Evolutionary conservation across 2,329 filamentous ascomycete genomes (phyloP).

Genomic region (Lasiodiplodia gonubiensis): DNA sequence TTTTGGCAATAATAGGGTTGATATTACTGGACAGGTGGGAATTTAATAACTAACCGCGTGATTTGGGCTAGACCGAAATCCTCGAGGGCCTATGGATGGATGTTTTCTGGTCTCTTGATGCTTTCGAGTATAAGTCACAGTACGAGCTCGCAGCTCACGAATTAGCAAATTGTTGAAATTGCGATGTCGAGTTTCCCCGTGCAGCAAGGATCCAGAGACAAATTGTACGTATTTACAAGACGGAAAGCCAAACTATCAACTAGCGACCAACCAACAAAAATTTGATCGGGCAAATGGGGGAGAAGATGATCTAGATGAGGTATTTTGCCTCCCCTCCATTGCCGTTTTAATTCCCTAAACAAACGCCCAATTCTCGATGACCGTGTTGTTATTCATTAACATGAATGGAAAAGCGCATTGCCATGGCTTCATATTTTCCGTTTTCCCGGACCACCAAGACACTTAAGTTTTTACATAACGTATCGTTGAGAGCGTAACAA

Average conservation of each 20-base stretch:
- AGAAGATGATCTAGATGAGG: constrained; percentile 4
- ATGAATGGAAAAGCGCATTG: constrained; percentile 7
- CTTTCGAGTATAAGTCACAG: background rate
- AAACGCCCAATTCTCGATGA: constrained; percentile 19
- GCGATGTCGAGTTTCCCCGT: background rate
- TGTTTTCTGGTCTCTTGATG: background rate
- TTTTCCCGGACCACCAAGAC: background rate
- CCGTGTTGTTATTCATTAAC: constrained; percentile 12
- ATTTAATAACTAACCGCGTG: no score
- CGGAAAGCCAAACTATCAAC: background rate
- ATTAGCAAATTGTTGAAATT: constrained; percentile 24
- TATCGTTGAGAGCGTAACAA: constrained; percentile 16
- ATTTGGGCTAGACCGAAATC: no score
- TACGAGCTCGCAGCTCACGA: background rate
- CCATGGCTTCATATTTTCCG: background rate
- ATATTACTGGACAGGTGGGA: no score
- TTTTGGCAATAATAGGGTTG: no score
- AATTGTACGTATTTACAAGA: constrained; percentile 11
- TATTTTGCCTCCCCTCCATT: background rate
- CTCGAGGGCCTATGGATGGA: background rate
- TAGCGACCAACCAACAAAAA: background rate
- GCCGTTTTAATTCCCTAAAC: background rate
- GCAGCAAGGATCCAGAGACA: background rate
- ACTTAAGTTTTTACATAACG: constrained; percentile 10
- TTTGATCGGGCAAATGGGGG: background rate